Percentiles rank a stretch among this genome's conserved stretches.
These are phyloP conservation scores for Huntiella bhutanensis DNA, from an alignment of 2,329 filamentous ascomycete species.

Conservation along the genomic window DNA sequence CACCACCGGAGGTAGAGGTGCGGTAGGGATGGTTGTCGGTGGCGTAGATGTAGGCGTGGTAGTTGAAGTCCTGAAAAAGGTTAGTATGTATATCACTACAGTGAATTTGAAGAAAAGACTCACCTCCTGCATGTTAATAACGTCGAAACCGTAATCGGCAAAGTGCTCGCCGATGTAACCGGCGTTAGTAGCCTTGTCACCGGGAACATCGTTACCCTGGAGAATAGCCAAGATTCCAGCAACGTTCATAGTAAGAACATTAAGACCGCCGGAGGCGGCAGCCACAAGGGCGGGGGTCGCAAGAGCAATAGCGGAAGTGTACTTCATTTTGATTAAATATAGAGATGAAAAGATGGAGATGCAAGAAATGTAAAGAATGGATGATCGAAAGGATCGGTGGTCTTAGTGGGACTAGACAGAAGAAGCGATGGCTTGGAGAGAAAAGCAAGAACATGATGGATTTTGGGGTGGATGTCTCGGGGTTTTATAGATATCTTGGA, in stretches of 20 bases:
- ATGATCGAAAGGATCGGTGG: neutral
- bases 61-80: conserved; percentile 38
- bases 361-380: conserved; percentile 1
- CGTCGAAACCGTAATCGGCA: conserved; percentile 35
- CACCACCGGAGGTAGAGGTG: conserved; percentile 46
- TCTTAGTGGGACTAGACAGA: neutral
- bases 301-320: conserved; percentile 5
- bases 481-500: neutral
- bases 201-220: conserved; percentile 40
- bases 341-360: neutral
- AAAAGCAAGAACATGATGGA: neutral
- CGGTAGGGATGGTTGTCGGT: conserved; percentile 40
- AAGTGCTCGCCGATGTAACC: conserved; percentile 36
- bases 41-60: conserved; percentile 42
- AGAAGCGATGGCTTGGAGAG: neutral
- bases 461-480: neutral
- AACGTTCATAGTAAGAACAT: conserved; percentile 37
- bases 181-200: conserved; percentile 41
- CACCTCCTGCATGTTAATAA: conserved; percentile 47
- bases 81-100: neutral
- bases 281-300: conserved; percentile 7
- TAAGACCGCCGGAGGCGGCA: conserved; percentile 23
- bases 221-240: conserved; percentile 38
- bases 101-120: neutral
- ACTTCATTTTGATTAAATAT: conserved; percentile 9